phyloP scores from a whole-genome alignment of 345 rosid genomes.

The Lumnitzera racemosa region DNA sequence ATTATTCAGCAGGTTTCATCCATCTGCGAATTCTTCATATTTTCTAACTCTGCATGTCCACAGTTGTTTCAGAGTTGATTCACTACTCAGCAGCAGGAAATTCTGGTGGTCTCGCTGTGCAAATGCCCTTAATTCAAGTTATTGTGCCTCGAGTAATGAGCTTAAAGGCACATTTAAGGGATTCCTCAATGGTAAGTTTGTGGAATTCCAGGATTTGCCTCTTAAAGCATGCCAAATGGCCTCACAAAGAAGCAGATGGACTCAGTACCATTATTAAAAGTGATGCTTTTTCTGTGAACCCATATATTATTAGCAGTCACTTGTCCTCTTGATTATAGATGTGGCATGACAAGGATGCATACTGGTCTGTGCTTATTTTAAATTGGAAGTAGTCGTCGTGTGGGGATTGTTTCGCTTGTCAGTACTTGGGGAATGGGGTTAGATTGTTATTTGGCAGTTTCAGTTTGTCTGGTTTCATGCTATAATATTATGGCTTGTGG shows the following conservation, averaged over 20 bases:
- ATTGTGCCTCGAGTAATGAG: conserved; percentile 90
- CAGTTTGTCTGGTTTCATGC: too few species aligned
- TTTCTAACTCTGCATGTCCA: conserved; percentile 12
- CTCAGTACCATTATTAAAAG: not conserved
- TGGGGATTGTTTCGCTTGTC: too few species aligned
- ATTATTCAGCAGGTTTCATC: too few species aligned
- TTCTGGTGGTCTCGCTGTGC: conserved; percentile 75
- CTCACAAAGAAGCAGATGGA: not conserved
- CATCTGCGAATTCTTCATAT: not conserved
- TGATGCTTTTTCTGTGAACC: too few species aligned
- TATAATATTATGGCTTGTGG: too few species aligned
- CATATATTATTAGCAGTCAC: too few species aligned
- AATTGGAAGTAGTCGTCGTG: too few species aligned
- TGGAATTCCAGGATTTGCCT: conserved; percentile 1
- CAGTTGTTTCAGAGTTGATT: conserved; percentile 93
- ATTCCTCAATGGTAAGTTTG: conserved; percentile 70
- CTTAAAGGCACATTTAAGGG: conserved; percentile 70
- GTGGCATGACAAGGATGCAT: too few species aligned
- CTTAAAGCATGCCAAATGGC: not conserved
- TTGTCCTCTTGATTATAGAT: too few species aligned
- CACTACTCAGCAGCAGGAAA: conserved; percentile 69
- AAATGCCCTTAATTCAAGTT: conserved; percentile 86
- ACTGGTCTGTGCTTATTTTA: too few species aligned
- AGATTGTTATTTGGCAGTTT: too few species aligned
- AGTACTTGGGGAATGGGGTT: too few species aligned